Percentiles rank a stretch among this genome's conserved stretches.
Conservation (phyloP, 176 grass and related monocot genomes). For the Saccharum spontaneum region DNA sequence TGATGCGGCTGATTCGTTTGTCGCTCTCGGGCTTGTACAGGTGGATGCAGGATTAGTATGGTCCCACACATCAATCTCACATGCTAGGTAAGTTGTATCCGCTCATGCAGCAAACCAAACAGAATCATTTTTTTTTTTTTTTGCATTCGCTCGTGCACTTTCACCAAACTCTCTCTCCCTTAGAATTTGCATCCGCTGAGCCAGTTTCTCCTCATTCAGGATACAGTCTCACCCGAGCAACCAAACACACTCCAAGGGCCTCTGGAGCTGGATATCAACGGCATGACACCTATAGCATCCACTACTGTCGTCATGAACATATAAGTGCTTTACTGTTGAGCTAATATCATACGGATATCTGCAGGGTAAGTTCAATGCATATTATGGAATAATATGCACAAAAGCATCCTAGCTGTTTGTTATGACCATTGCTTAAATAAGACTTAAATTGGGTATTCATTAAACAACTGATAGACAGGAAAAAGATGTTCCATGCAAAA, state of each 20-base stretch:
- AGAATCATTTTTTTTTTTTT: too few relatives aligned
- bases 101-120: too few relatives aligned
- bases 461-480: background rate
- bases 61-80: background rate
- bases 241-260: background rate
- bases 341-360: background rate
- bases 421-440: background rate
- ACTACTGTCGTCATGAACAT: background rate
- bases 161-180: background rate
- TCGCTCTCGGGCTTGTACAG: too few relatives aligned
- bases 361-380: background rate
- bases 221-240: background rate
- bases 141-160: background rate
- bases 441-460: background rate
- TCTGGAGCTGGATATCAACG: background rate
- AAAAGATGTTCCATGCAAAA: slow-evolving; percentile 8
- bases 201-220: background rate
- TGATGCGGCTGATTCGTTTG: background rate
- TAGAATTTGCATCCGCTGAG: background rate
- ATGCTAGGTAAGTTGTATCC: background rate
- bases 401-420: slow-evolving; percentile 5
- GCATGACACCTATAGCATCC: background rate
- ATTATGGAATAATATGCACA: background rate
- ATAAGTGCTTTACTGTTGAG: background rate
- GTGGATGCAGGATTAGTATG: background rate